Evolutionary conservation across 2,329 filamentous ascomycete genomes (phyloP).

Genomic region (Epichloe sylvatica): DNA sequence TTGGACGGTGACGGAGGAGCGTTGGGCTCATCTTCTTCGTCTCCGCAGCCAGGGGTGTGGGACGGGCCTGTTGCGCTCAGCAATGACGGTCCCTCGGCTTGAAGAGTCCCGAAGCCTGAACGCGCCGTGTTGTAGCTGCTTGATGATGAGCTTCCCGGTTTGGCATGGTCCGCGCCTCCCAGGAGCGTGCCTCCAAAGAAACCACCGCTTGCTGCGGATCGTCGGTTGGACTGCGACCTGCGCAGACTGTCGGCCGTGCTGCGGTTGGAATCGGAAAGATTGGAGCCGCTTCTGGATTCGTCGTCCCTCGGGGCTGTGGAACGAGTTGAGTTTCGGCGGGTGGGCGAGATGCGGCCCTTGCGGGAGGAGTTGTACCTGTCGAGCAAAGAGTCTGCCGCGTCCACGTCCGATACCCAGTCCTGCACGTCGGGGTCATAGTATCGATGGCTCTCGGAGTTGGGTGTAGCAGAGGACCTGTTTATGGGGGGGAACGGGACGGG

Average conservation of each 20-base stretch:
- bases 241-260: slow-evolving; percentile 29
- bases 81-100: slow-evolving; percentile 38
- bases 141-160: slow-evolving; percentile 27
- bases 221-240: slow-evolving; percentile 20
- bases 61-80: slow-evolving; percentile 15
- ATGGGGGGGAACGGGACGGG: slow-evolving; percentile 15
- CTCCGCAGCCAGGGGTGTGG: slow-evolving; percentile 14
- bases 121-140: slow-evolving; percentile 40
- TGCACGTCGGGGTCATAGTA: slow-evolving; percentile 38
- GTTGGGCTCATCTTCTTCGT: slow-evolving; percentile 22
- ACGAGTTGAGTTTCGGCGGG: slow-evolving; percentile 22
- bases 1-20: slow-evolving; percentile 43
- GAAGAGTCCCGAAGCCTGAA: slow-evolving; percentile 36
- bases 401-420: slow-evolving; percentile 43
- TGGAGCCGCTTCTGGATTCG: slow-evolving; percentile 41
- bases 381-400: slow-evolving; percentile 39
- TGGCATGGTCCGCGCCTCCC: slow-evolving; percentile 16
- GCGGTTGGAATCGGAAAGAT: slow-evolving; percentile 39
- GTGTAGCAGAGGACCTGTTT: slow-evolving; percentile 20
- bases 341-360: slow-evolving; percentile 25
- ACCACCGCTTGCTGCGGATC: slow-evolving; percentile 18
- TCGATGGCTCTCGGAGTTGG: slow-evolving; percentile 26
- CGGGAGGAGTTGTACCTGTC: slow-evolving; percentile 26
- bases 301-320: slow-evolving; percentile 27
- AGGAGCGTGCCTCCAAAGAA: slow-evolving; percentile 14